A percentile compares a stretch with the other conserved stretches of the same genome.
These are phyloP conservation scores for Gaeumannomyces sp. DNA, from an alignment of 2,329 filamentous ascomycete genomes.

Conservation along the genomic window DNA sequence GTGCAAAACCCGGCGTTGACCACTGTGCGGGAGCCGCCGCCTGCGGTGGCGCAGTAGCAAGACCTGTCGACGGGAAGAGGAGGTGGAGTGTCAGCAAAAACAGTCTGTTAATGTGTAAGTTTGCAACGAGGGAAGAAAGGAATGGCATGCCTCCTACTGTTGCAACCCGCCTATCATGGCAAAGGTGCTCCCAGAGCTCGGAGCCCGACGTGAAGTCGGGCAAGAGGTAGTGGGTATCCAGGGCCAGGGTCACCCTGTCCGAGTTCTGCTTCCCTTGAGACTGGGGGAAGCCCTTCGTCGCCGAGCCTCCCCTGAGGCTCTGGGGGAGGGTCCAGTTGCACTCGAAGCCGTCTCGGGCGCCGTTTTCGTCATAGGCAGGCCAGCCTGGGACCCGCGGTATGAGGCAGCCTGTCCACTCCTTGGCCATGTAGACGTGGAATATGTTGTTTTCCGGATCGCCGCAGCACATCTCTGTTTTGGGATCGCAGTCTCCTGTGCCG, in stretches of 20 bases:
- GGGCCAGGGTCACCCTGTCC: too few relatives aligned
- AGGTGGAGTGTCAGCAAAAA: not conserved
- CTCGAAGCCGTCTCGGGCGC: too few relatives aligned
- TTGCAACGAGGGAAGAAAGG: not conserved
- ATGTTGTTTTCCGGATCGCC: constrained; percentile 17
- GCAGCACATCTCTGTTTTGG: constrained; percentile 20
- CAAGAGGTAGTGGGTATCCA: too few relatives aligned
- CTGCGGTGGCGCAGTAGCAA: too few relatives aligned
- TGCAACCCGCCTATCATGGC: not conserved
- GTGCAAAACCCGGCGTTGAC: too few relatives aligned
- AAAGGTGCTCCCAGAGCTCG: not conserved
- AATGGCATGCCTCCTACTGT: too few relatives aligned
- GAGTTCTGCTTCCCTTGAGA: too few relatives aligned
- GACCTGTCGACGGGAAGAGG: too few relatives aligned
- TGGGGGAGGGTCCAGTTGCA: too few relatives aligned
- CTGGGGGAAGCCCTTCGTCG: not conserved
- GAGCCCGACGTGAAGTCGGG: not conserved
- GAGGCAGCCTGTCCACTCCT: constrained; percentile 43
- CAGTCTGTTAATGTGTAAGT: too few relatives aligned
- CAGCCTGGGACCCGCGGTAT: constrained; percentile 23
- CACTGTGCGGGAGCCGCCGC: too few relatives aligned
- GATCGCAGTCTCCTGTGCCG: not conserved
- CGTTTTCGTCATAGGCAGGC: too few relatives aligned
- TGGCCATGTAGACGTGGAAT: constrained; percentile 44
- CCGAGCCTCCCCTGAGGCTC: not conserved